Percentiles rank a stretch among this genome's conserved stretches.
phyloP scores from a whole-genome alignment of 176 grass and related monocot species.

The Melocanna baccifera region DNA sequence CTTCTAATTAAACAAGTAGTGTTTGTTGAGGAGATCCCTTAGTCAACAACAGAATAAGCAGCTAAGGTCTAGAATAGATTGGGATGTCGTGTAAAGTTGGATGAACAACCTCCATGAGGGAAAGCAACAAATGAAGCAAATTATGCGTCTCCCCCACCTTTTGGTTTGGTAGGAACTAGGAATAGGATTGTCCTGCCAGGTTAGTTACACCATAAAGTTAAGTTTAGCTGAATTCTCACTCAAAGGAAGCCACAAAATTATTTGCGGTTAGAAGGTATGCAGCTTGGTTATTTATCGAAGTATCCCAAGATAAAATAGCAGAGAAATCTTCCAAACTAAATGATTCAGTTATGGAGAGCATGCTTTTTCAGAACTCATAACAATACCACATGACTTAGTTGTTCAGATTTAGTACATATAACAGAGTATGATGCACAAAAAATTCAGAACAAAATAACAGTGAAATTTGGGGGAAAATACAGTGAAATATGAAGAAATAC shows the following conservation, averaged over 20 bases:
- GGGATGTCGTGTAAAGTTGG: conserved; percentile 10
- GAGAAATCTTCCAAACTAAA: neutral
- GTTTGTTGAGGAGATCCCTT: conserved; percentile 28
- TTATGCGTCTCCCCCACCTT: conserved; percentile 12
- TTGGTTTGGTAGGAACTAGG: conserved; percentile 35
- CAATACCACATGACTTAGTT: too few species aligned
- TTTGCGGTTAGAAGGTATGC: neutral
- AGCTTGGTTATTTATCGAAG: neutral
- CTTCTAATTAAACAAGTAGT: conserved; percentile 6
- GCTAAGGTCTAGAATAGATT: neutral
- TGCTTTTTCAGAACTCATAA: neutral
- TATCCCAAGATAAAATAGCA: neutral
- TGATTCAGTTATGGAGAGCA: neutral
- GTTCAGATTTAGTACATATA: neutral
- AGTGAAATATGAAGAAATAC: neutral
- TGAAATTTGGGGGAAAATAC: neutral
- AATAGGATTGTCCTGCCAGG: conserved; percentile 8
- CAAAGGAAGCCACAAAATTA: neutral
- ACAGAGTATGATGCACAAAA: neutral
- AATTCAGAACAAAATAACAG: neutral
- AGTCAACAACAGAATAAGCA: conserved; percentile 23
- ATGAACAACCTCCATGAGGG: neutral
- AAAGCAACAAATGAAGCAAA: conserved; percentile 24
- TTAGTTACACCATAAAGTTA: conserved; percentile 19
- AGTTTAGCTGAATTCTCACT: neutral